Conservation (phyloP, 768 basidiomycete species). For the Pleurotus eryngii region DNA sequence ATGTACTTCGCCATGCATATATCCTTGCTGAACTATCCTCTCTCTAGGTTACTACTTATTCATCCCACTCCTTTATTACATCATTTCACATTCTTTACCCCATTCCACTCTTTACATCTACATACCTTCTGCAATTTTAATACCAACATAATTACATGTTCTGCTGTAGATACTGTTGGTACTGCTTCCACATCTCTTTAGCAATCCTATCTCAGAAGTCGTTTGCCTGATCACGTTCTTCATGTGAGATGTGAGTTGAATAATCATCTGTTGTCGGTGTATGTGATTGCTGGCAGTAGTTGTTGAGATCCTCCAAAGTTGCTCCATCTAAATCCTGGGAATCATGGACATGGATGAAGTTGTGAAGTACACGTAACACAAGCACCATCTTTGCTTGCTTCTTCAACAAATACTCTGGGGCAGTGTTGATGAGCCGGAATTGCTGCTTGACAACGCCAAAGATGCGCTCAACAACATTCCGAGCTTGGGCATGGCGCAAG, state of each 20-base stretch:
- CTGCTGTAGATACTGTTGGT: constrained; percentile 5
- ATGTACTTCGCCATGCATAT: no score
- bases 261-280: background rate
- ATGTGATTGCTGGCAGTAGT: no score
- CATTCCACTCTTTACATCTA: no score
- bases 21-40: no score
- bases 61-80: no score
- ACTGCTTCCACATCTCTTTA: constrained; percentile 13
- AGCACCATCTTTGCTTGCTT: constrained; percentile 21
- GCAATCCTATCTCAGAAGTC: constrained; percentile 12
- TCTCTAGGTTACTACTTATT: no score
- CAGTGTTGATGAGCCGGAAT: constrained; percentile 14
- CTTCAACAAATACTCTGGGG: constrained; percentile 19
- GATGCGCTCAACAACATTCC: constrained; percentile 35
- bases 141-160: no score
- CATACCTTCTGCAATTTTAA: no score
- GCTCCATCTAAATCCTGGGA: background rate
- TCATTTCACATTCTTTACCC: no score
- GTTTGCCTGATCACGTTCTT: constrained; percentile 10
- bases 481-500: constrained; percentile 33
- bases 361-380: constrained; percentile 22
- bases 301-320: background rate
- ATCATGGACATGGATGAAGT: constrained; percentile 26
- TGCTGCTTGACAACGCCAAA: constrained; percentile 34
- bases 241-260: background rate